Conservation (phyloP, 371 early-diverging fungal genomes). For the Mycotypha africana region DNA sequence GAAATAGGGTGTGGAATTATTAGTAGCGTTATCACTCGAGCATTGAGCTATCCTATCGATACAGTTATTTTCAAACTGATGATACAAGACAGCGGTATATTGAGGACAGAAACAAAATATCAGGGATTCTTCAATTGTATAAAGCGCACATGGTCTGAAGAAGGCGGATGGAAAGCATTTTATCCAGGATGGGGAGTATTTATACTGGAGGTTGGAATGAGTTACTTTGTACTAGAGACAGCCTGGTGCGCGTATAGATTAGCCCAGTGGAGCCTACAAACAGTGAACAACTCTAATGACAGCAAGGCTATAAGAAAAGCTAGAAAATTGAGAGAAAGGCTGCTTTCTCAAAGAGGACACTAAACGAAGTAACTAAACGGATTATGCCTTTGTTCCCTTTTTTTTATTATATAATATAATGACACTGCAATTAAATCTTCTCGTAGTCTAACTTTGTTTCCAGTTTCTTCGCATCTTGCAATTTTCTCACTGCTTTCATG, state of each 20-base stretch:
- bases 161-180: slow-evolving; percentile 37
- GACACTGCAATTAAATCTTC: slow-evolving; percentile 60
- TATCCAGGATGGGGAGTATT: slow-evolving; percentile 42
- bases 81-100: slow-evolving; percentile 45
- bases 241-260: slow-evolving; percentile 34
- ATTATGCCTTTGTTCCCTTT: neutral
- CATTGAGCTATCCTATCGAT: slow-evolving; percentile 49
- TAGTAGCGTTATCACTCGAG: slow-evolving; percentile 47
- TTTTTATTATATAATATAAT: neutral
- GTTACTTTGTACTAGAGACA: slow-evolving; percentile 35
- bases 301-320: slow-evolving; percentile 17
- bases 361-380: too few relatives aligned
- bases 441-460: slow-evolving; percentile 98
- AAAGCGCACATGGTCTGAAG: slow-evolving; percentile 17
- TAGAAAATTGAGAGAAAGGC: slow-evolving; percentile 13
- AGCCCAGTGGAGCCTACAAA: slow-evolving; percentile 25
- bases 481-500: slow-evolving; percentile 99
- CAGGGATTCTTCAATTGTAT: slow-evolving; percentile 49
- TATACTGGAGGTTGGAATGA: slow-evolving; percentile 29
- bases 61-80: slow-evolving; percentile 49
- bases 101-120: slow-evolving; percentile 33
- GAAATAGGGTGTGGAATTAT: slow-evolving; percentile 54
- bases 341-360: too few relatives aligned
- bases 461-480: slow-evolving; percentile 97
- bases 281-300: slow-evolving; percentile 8